Base-by-base conservation (phyloP, 352 stramenopile genomes). In the Blastocystis sp. region DNA sequence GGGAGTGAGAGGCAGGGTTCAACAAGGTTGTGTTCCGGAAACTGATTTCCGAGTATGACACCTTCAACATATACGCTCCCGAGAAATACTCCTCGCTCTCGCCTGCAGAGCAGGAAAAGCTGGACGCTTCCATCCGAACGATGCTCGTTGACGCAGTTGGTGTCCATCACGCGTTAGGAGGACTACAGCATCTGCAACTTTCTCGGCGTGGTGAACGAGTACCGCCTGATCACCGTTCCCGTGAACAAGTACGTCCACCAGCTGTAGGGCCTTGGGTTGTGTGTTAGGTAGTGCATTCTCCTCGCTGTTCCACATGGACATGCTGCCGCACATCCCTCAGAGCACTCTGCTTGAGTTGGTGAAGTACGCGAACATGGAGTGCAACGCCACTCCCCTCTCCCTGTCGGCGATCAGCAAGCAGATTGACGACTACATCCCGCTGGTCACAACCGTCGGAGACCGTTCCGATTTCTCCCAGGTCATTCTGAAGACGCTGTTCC, bases 231-330 rank as follows among this genome's bases (percentile, higher is more conserved):
- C 60, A 53, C 52, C 4, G 41, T 67, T 69, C 74, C 74, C 17
- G 74, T 84, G 14, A 69, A 34, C 66, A 28, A 53, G 2, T 28
- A 48, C 11, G 23, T 84, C 53, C 74, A 84, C 34, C 74, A 69
- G 23, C 40, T 84, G 74, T 76, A 23, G n/a, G 7, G 28, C 23
- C 10, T 23, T 14, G 21, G 2, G 2, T 2, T 17, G 19, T 76
- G 10, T 41, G 48, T 59, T 28, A 34, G 23, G 9, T 76, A 76
- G 66, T 40, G 74, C 60, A 9, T 69, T 84, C 48, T 28, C 52
- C n/a, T 45, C 74, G 10, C 56, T 84, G 14, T 67, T 84, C 34
- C 74, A 84, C 53, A 84, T 84, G 74, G 74, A 84, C 53, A 34
- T 84, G 23, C 52, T 84, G 2, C 74, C 48, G 23, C 74, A 43